Evolutionary conservation across 352 stramenopile genomes (phyloP), one percentile per base, ranked within the genome.

Genomic region (Phytophthora foliorum): DNA sequence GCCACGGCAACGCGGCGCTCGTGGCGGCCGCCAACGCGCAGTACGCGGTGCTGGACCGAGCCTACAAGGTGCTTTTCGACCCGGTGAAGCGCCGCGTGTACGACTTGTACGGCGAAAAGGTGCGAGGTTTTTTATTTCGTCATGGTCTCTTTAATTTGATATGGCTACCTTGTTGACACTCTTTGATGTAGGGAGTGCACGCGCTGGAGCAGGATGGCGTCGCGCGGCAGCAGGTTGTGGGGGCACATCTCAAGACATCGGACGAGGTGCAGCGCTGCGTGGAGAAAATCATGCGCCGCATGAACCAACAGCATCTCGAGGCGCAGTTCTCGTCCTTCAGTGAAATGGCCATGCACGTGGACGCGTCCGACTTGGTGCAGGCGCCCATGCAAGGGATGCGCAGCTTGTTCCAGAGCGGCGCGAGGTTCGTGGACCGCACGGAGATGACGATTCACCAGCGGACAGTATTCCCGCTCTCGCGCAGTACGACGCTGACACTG

Each of bases 361-460:
- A 95, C 63, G 86, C 86, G 16, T 92, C 83, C 6, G 84, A 93
- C 49, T 82, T 94, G 48, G 75, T 94, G 21, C 68, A 74, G n/a
- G 65, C 72, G 44, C 86, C 83, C 5, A 91, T 90, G 82, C 81
- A 77, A 9, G 82, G 80, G 1, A 39, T 91, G 50, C 75, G 70
- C 11, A 81, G 73, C 32, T 74, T 90, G 16, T 77, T 90, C 55
- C 62, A 75, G 16, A 75, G 76, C 44, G 83, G 76, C 25, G 72
- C 72, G 39, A 72, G 80, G 11, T 88, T 78, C 51, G 63, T 92
- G 8, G 73, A 88, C 42, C 75, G 81, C 36, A 88, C 80, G n/a
- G 84, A 94, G 66, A 94, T 92, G 84, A 91, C 80, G 41, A 86
- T 95, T 59, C 83, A 90, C 68, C 88, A 95, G 54, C 87, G 84